Base-by-base conservation (phyloP, 148 eudicot species). In the Suaeda aralocaspica region DNA sequence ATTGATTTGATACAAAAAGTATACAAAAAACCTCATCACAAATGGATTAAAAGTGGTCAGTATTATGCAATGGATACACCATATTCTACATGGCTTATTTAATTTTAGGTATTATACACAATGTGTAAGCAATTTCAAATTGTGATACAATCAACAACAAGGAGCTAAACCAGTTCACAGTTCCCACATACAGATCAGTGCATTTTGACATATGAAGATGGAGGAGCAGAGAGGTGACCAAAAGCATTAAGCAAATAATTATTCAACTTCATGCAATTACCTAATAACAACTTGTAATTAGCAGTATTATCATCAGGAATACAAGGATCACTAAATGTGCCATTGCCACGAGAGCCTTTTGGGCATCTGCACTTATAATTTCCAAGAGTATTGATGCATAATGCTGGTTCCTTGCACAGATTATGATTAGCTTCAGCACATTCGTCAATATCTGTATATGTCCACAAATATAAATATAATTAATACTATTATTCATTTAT, bases 311-410 rank as follows among this genome's bases (percentile, higher is more conserved):
- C 9, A 28, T 58, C 62, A 58, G 62, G 62, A 58, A 58, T 30
- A 58, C 62, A 58, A 58, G 62, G 62, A 13, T 58, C 39, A 5
- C 11, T 16, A 30, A 5, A 29, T 13, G 62, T 58, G 45, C 45
- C 65, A 5, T 60, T 10, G 15, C 65, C 65, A 18, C 25, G 18
- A 18, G 19, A 60, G 14, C 65, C 65, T 2, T 33, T 10, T 34
- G 45, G 65, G 45, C 45, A 60, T 60, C 21, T 60, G 65, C 65
- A 60, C 6, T 18, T 33, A 60, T 60, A 60, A 34, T 45, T 34
- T 60, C 65, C 65, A 19, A n/a, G 45, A 33, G 65, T 60, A n/a
- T 60, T 60, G 44, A 60, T 21, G 26, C 65, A 60, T 11, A 58
- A 5, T 58, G 62, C 62, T 28, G 62, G 62, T 16, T 11, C 39